A percentile compares a stretch with the other conserved stretches of the same genome.
Conservation (phyloP, 2,329 filamentous ascomycete genomes). For the Cladosporium colombiae region DNA sequence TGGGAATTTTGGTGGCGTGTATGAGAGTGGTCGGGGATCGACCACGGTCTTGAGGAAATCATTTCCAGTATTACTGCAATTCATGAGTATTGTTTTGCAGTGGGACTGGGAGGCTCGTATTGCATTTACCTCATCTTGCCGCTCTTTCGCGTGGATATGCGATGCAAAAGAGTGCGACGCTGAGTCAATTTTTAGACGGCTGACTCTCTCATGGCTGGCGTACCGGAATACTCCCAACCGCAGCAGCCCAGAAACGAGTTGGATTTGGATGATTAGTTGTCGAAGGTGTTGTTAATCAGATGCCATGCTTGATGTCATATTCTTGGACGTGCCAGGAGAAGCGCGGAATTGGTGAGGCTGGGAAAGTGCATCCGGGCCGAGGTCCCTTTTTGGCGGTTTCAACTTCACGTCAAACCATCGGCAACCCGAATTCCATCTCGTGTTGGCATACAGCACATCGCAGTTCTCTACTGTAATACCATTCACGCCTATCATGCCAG, state of each 20-base stretch:
- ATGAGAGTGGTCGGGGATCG: constrained; percentile 56
- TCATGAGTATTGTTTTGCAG: background rate
- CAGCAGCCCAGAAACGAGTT: background rate
- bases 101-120: background rate
- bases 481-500: constrained; percentile 26
- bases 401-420: constrained; percentile 10
- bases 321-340: background rate
- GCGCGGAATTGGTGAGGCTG: constrained; percentile 10
- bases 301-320: background rate
- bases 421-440: constrained; percentile 1
- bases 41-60: constrained; percentile 49
- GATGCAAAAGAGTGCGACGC: constrained; percentile 1
- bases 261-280: background rate
- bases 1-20: constrained; percentile 72
- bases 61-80: constrained; percentile 20
- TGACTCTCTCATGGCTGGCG: background rate
- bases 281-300: background rate
- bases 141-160: background rate
- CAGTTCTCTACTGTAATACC: no score
- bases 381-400: background rate
- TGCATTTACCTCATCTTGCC: constrained; percentile 5
- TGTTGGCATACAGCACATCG: background rate
- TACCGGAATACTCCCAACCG: background rate
- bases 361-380: constrained; percentile 8
- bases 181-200: background rate